Percentiles rank a stretch among this genome's conserved stretches.
Conservation (phyloP, 1,284 basidiomycete species). For the Leccinum fallax region DNA sequence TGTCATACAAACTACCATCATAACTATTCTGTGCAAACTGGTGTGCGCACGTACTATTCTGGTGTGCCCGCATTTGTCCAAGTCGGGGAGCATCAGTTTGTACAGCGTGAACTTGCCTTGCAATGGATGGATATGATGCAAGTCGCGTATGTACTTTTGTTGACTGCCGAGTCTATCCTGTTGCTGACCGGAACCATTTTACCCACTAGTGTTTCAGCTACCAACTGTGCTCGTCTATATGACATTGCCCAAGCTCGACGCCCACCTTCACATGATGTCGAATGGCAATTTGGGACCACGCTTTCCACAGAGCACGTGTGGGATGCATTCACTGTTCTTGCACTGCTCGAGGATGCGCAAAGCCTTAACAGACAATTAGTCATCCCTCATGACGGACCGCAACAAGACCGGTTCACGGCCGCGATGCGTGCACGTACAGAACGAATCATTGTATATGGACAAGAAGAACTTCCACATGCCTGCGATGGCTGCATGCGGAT, state of each 20-base stretch:
- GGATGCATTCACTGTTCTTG: neutral
- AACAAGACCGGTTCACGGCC: neutral
- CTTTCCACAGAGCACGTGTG: neutral
- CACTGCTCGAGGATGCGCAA: neutral
- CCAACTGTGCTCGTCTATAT: neutral
- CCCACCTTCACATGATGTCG: neutral
- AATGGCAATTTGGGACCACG: neutral
- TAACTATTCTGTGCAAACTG: neutral
- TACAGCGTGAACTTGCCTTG: neutral
- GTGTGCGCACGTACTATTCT: neutral
- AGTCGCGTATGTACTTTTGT: neutral
- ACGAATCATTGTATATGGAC: neutral
- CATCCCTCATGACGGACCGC: neutral
- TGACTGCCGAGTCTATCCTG: neutral
- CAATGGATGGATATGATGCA: neutral
- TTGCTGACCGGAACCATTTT: neutral
- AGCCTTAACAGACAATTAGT: neutral
- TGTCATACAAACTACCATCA: neutral
- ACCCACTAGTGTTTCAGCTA: neutral
- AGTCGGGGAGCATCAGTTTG: neutral
- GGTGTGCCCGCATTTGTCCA: neutral
- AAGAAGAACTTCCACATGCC: neutral
- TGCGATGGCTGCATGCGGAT: neutral
- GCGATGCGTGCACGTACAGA: neutral
- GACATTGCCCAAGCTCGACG: neutral